These are phyloP conservation scores for Venturia effusa DNA, from an alignment of 2,329 filamentous ascomycete species.

Conservation along the genomic window DNA sequence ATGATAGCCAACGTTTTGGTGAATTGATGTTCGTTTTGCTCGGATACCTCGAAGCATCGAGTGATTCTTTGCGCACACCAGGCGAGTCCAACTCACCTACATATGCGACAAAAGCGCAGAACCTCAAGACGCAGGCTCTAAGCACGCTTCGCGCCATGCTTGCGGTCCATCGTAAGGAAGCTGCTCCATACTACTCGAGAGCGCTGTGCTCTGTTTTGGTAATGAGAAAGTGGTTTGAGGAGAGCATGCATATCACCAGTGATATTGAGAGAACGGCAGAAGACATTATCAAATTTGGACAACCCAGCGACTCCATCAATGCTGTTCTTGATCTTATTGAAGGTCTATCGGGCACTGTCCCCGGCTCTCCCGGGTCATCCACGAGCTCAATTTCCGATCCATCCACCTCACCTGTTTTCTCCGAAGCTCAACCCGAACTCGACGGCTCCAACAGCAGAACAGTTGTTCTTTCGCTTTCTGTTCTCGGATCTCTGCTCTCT, in stretches of 20 bases:
- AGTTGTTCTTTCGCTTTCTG: slow-evolving; percentile 28
- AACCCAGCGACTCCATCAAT: slow-evolving; percentile 42
- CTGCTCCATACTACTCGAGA: slow-evolving; percentile 55
- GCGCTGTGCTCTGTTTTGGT: slow-evolving; percentile 57
- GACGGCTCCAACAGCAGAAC: slow-evolving; percentile 18
- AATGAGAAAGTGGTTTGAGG: slow-evolving; percentile 56
- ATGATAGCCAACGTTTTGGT: slow-evolving; percentile 60
- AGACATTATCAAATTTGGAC: slow-evolving; percentile 57
- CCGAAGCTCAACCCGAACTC: background rate
- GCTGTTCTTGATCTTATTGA: slow-evolving; percentile 28
- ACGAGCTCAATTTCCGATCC: slow-evolving; percentile 17
- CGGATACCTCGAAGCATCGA: slow-evolving; percentile 56
- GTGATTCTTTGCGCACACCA: slow-evolving; percentile 18
- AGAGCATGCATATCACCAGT: slow-evolving; percentile 58
- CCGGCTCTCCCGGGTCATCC: slow-evolving; percentile 12
- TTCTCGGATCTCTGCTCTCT: slow-evolving; percentile 26
- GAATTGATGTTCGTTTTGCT: slow-evolving; percentile 58
- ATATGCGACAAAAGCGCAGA: slow-evolving; percentile 54
- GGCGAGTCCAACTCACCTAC: slow-evolving; percentile 32
- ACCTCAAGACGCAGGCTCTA: slow-evolving; percentile 64
- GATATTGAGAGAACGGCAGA: slow-evolving; percentile 64
- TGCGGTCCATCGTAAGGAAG: slow-evolving; percentile 53
- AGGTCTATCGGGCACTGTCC: slow-evolving; percentile 18
- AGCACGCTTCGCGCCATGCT: slow-evolving; percentile 64
- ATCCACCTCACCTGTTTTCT: slow-evolving; percentile 23